A percentile compares a stretch with the other conserved stretches of the same genome.
Conservation (phyloP, 2,329 filamentous ascomycete genomes). For the Dactylellina haptotyla region DNA sequence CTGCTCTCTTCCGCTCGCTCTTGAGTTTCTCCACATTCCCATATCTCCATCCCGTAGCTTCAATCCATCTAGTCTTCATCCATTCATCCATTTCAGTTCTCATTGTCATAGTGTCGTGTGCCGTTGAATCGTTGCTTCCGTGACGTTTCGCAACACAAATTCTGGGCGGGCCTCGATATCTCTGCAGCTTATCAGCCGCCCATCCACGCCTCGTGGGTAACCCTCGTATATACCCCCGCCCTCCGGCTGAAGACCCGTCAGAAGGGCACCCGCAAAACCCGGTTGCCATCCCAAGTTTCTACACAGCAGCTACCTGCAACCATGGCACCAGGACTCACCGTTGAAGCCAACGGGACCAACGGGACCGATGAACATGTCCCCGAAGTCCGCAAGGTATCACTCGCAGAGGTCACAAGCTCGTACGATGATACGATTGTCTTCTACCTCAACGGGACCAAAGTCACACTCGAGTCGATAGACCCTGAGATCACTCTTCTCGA, state of each 20-base stretch:
- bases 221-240: slow-evolving; percentile 8
- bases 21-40: not conserved
- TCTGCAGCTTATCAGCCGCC: slow-evolving; percentile 27
- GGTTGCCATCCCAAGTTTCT: not conserved
- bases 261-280: not conserved
- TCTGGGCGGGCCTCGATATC: not conserved
- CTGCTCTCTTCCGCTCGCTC: not conserved
- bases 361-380: too few relatives aligned
- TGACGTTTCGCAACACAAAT: slow-evolving; percentile 48
- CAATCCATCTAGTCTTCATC: not conserved
- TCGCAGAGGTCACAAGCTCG: slow-evolving; percentile 74
- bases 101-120: not conserved
- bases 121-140: slow-evolving; percentile 32
- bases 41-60: not conserved
- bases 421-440: slow-evolving; percentile 91
- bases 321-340: slow-evolving; percentile 71
- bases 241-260: not conserved
- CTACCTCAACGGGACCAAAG: slow-evolving; percentile 92
- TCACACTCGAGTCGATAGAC: slow-evolving; percentile 81
- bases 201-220: slow-evolving; percentile 18
- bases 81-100: not conserved
- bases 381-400: slow-evolving; percentile 63
- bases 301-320: not conserved
- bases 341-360: slow-evolving; percentile 62
- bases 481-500: slow-evolving; percentile 92